Evolutionary conservation across 306 rosid species (phyloP).

Genomic region (Dryas alaskensis): DNA sequence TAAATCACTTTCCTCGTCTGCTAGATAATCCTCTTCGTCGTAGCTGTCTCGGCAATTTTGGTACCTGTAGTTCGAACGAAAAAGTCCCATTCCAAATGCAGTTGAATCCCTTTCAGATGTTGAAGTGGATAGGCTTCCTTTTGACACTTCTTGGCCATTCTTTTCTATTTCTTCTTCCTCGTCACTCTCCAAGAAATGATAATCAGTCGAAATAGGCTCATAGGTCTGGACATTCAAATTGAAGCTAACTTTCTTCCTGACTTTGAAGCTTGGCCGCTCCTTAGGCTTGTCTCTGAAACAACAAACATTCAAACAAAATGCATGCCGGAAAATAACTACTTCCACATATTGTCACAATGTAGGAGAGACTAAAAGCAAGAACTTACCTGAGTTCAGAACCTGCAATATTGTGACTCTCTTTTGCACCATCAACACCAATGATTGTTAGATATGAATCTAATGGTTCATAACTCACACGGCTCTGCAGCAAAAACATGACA

Average conservation of each 20-base stretch:
- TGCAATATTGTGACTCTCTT: slow-evolving; percentile 29
- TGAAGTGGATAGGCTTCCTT: slow-evolving; percentile 27
- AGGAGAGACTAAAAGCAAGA: background rate
- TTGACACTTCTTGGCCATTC: slow-evolving; percentile 21
- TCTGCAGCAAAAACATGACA: slow-evolving; percentile 39
- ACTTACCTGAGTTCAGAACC: slow-evolving; percentile 51
- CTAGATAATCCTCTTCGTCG: slow-evolving; percentile 56
- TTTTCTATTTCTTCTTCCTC: slow-evolving; percentile 43
- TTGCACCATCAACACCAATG: slow-evolving; percentile 24
- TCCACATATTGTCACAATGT: background rate
- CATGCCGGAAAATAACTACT: background rate
- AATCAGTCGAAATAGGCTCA: slow-evolving; percentile 62
- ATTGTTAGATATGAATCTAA: slow-evolving; percentile 35
- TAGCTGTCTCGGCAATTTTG: slow-evolving; percentile 51
- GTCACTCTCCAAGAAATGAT: slow-evolving; percentile 39
- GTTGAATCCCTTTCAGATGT: slow-evolving; percentile 24
- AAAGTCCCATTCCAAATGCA: slow-evolving; percentile 22
- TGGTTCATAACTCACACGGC: slow-evolving; percentile 54
- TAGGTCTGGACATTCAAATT: slow-evolving; percentile 74
- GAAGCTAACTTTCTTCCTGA: slow-evolving; percentile 84
- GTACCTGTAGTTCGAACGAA: slow-evolving; percentile 71
- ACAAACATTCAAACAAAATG: slow-evolving; percentile 13
- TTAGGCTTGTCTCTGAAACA: slow-evolving; percentile 47
- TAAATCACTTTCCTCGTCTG: slow-evolving; percentile 47
- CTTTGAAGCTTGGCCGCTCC: slow-evolving; percentile 50